Evolutionary conservation across 1,284 basidiomycete species (phyloP).

Genomic region (Singerocomus inundabilis): DNA sequence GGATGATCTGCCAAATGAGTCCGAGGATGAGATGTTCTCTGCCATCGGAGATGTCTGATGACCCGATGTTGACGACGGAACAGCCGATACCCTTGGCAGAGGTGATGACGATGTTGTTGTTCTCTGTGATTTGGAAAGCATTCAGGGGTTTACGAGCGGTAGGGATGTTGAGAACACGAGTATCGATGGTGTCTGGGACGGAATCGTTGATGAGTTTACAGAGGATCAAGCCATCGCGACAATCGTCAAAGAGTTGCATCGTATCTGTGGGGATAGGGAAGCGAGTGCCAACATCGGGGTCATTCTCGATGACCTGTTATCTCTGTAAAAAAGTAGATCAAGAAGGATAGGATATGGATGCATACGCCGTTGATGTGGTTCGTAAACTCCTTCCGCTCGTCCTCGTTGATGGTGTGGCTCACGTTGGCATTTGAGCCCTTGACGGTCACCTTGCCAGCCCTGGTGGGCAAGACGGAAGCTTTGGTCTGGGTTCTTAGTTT

Average conservation of each 20-base stretch:
- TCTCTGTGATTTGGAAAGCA: conserved; percentile 98
- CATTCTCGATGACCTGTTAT: conserved; percentile 82
- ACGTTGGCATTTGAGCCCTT: conserved; percentile 95
- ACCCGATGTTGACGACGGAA: conserved; percentile 97
- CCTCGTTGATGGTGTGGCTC: conserved; percentile 98
- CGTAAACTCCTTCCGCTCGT: conserved; percentile 94
- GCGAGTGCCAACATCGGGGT: conserved; percentile 79
- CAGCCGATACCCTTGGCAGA: conserved; percentile 98
- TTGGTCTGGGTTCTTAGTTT: conserved; percentile 67
- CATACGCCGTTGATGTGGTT: conserved; percentile 92
- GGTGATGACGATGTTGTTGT: conserved; percentile 99
- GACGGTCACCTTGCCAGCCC: conserved; percentile 90
- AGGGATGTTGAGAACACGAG: conserved; percentile 94
- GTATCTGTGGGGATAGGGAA: conserved; percentile 96
- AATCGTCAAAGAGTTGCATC: conserved; percentile 99
- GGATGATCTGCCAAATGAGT: conserved; percentile 98
- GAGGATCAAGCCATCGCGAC: conserved; percentile 91
- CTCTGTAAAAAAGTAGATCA: conserved; percentile 3
- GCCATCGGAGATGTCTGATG: conserved; percentile 90
- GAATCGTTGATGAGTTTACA: conserved; percentile 99
- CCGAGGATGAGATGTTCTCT: conserved; percentile 98
- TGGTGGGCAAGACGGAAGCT: conserved; percentile 60
- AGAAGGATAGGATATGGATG: background rate
- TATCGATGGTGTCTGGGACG: conserved; percentile 98
- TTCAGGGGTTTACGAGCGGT: conserved; percentile 77